Percentiles rank a stretch among this genome's conserved stretches.
phyloP scores from a whole-genome alignment of 371 early-diverging fungal species.

The Zychaea mexicana region DNA sequence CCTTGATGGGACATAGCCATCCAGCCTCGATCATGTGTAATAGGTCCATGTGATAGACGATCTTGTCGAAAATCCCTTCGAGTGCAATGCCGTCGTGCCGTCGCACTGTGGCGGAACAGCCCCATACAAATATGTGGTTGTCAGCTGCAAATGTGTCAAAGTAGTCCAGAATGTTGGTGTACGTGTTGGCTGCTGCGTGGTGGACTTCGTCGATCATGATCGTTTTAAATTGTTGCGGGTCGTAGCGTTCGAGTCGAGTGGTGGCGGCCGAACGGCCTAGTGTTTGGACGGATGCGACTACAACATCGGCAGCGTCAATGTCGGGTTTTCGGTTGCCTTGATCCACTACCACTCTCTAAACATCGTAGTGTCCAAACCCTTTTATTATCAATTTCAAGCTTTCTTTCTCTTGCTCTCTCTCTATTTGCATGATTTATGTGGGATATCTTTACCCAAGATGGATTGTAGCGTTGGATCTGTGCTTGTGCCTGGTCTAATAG shows the following conservation, averaged over 20 bases:
- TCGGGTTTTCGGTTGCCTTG: slow-evolving; percentile 62
- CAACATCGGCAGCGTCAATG: slow-evolving; percentile 64
- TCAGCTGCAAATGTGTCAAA: slow-evolving; percentile 55
- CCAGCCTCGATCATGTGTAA: slow-evolving; percentile 81
- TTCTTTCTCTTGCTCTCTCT: no score
- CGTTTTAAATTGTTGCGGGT: slow-evolving; percentile 80
- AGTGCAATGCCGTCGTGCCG: slow-evolving; percentile 85
- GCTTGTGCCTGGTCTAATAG: slow-evolving; percentile 77
- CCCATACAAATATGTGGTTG: slow-evolving; percentile 78
- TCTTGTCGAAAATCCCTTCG: slow-evolving; percentile 69
- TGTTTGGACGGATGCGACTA: slow-evolving; percentile 81
- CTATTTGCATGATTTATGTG: no score
- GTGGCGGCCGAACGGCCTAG: slow-evolving; percentile 57
- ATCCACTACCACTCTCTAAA: slow-evolving; percentile 64
- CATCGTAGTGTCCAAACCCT: neutral
- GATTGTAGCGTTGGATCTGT: slow-evolving; percentile 63
- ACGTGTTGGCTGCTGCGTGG: slow-evolving; percentile 83
- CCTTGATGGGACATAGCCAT: slow-evolving; percentile 72
- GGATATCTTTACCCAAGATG: slow-evolving; percentile 64
- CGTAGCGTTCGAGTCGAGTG: slow-evolving; percentile 60
- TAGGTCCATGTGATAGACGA: slow-evolving; percentile 78
- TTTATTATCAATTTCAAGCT: neutral
- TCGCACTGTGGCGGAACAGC: slow-evolving; percentile 90
- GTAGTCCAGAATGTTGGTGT: slow-evolving; percentile 71
- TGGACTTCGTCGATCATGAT: slow-evolving; percentile 94